A percentile compares a stretch with the other conserved stretches of the same genome.
These are phyloP conservation scores for Mycotypha africana DNA, from an alignment of 371 early-diverging fungal species.

Conservation along the genomic window DNA sequence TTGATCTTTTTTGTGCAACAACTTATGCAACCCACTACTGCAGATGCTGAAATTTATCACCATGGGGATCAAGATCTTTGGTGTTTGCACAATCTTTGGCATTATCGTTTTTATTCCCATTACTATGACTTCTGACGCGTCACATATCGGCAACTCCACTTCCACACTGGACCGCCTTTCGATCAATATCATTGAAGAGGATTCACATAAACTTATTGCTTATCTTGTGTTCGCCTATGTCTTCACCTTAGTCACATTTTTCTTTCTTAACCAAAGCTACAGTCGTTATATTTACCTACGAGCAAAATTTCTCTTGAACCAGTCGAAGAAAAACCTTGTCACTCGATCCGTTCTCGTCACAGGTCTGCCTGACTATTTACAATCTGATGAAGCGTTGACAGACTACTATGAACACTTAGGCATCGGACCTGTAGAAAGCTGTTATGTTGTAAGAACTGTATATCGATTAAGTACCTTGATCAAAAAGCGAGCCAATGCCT, in stretches of 20 bases:
- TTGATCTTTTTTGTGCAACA: background rate
- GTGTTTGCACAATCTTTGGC: conserved; percentile 33
- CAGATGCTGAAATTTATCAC: conserved; percentile 40
- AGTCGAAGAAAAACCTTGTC: conserved; percentile 25
- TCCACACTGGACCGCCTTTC: conserved; percentile 20
- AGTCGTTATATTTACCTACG: conserved; percentile 41
- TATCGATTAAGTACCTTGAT: conserved; percentile 23
- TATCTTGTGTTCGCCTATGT: conserved; percentile 52
- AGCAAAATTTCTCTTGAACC: conserved; percentile 38
- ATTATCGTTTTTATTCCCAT: conserved; percentile 31
- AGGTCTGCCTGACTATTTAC: conserved; percentile 41
- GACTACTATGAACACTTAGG: conserved; percentile 49
- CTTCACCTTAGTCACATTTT: conserved; percentile 46
- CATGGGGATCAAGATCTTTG: conserved; percentile 43
- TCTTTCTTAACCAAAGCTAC: conserved; percentile 45
- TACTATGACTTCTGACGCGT: conserved; percentile 14
- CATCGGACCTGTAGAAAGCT: conserved; percentile 46
- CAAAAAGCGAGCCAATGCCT: conserved; percentile 25
- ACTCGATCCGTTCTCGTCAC: conserved; percentile 54
- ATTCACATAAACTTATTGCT: conserved; percentile 38
- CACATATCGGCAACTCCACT: conserved; percentile 7
- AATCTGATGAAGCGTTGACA: conserved; percentile 38
- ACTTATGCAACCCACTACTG: background rate
- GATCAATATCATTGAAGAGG: conserved; percentile 24
- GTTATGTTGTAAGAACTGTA: conserved; percentile 51